Base-by-base conservation (phyloP, 2,329 filamentous ascomycete species). In the Berkeleyomyces basicola region DNA sequence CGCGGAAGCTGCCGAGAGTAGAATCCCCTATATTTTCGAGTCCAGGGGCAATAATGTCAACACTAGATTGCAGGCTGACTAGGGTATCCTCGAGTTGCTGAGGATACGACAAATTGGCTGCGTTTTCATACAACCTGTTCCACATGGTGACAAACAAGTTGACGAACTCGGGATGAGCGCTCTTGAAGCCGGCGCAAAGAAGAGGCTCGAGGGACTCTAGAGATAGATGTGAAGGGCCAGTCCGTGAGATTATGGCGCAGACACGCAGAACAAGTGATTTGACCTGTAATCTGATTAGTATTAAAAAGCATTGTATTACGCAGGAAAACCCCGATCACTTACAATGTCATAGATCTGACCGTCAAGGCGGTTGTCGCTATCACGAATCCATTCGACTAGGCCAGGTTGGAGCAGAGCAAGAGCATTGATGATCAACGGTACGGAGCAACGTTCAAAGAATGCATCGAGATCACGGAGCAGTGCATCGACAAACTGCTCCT, bases 71-170 rank as follows among this genome's bases (percentile, higher is more conserved):
- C 10, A 90, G 72, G 14, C 79, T 80, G 36, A 80, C 75, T 42
- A 96, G 74, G 1, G 84, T 79, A 2, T 76, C 72, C 67, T 83
- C 82, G 4, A 96, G 75, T 39, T 75, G 75, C 9, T 79, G 72
- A 0, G 90, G 86, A 71, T 88, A 92, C 33, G 81, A 73, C 1
- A 90, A 69, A 4, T 74, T 73, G 3, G 81, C 75, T 46, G 81
- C 78, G 14, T 79, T 74, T 23, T 83, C 83, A 68, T 89, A 90
- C 0, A 84, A 79, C 0, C 73, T 70, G 67, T 90, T 91, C 90
- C 90, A 96, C 65, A 77, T 68, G 33, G 74, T 73, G 44, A 76
- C 72, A 16, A 78, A 73, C 69, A 69, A 76, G 71, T 72, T 83
- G 66, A 74, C 87, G 67, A 75, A 79, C 65, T 71, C 74, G 63